These are phyloP conservation scores for Xylaria polymorpha DNA, from an alignment of 2,329 filamentous ascomycete genomes.

Conservation along the genomic window DNA sequence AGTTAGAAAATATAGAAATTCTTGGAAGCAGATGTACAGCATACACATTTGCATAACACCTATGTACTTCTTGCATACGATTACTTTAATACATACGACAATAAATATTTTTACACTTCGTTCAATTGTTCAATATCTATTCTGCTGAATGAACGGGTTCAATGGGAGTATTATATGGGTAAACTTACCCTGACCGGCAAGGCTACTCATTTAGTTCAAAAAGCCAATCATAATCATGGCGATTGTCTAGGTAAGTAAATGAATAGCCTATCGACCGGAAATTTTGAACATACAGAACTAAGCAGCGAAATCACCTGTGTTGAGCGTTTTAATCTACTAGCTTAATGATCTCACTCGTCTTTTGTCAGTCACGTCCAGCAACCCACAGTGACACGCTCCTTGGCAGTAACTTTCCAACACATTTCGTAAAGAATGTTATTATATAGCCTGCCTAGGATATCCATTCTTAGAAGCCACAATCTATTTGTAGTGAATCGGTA, in stretches of 20 bases:
- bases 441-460: background rate
- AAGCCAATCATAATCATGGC: background rate
- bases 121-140: background rate
- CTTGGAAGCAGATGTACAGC: background rate
- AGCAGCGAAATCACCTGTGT: background rate
- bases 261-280: background rate
- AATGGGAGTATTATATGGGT: background rate
- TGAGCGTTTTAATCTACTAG: background rate
- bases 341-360: background rate
- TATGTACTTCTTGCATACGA: background rate
- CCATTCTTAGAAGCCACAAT: background rate
- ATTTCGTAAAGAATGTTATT: background rate
- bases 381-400: background rate
- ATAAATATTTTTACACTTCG: background rate
- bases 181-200: background rate
- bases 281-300: no score
- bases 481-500: no score
- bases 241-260: background rate
- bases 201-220: background rate
- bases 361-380: background rate
- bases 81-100: background rate
- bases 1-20: background rate
- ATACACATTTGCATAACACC: background rate
- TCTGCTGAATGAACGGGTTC: no score
- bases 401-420: background rate